Base-by-base conservation (phyloP, 2,329 filamentous ascomycete species). In the Aspergillus ibericus region DNA sequence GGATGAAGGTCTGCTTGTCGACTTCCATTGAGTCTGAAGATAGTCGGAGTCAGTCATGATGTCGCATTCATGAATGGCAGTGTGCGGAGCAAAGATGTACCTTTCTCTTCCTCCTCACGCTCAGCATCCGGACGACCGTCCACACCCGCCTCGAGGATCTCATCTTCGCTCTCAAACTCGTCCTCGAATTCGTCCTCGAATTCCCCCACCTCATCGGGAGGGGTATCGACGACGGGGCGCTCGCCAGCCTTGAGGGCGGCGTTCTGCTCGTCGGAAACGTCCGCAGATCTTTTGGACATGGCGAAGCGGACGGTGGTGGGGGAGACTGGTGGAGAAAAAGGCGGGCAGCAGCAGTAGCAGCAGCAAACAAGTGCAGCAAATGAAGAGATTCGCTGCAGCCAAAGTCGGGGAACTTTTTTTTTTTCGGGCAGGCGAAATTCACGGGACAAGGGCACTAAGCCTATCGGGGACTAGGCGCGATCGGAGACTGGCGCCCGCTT, bases 1-100 rank as follows among this genome's bases (percentile, higher is more conserved):
- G 92, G 69, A 99, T 97, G 77, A 98, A 99, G 40, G 92, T 96
- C 74, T 90, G 88, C 71, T 93, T 90, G 77, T 98, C 93, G 53
- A 97, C 86, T 44, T 97, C 91, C 93, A 97, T 98, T 51, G 88
- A 90, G 70, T 88, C 88, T 84, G 73, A 54, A 59, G 13, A 53
- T 55, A 49, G 51, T 49, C 57, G 36, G 22, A 46, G 57, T 72
- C 53, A 70, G 64, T 44, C 32, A 29, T 18, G 18, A 15, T 18
- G 48, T 10, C 18, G 25, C 34, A 50, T 13, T 48, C 15, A 16
- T 2, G 20, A 10, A 25, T 27, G 25, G 35, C 27, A n/a, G 36
- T 12, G 46, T 27, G 36, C 44, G 25, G 16, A 4, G 32, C 27
- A 9, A n/a, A 10, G 58, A 72, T 79, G 53, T 75, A 87, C 87